Conservation (phyloP, 306 rosid genomes). For the Cicer cuneatum region DNA sequence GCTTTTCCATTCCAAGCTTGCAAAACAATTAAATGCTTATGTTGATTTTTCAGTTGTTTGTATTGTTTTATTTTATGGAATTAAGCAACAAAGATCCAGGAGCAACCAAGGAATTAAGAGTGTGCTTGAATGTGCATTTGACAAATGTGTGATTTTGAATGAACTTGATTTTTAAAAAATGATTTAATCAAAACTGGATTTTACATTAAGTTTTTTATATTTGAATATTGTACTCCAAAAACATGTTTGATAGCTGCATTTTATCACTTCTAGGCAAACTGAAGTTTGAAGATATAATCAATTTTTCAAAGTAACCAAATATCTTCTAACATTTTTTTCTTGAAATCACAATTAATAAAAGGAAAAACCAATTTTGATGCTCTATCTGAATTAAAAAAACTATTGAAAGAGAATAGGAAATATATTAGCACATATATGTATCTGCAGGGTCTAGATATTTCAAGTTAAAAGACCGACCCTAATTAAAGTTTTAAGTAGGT, state of each 20-base stretch:
- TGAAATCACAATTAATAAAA: too few species aligned
- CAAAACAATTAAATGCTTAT: background rate
- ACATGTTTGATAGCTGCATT: background rate
- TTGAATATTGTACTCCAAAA: background rate
- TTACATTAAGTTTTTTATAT: background rate
- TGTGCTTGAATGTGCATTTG: background rate
- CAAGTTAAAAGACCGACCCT: background rate
- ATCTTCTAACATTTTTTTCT: background rate
- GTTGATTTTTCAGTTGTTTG: background rate
- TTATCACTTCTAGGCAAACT: background rate
- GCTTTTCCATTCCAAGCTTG: conserved; percentile 1
- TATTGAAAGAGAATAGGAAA: background rate
- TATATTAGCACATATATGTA: background rate
- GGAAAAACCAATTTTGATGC: background rate
- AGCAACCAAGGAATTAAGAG: background rate
- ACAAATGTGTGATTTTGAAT: background rate
- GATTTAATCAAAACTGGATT: background rate
- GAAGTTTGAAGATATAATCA: background rate
- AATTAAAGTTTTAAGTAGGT: background rate
- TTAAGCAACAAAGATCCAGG: background rate
- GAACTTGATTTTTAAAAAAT: background rate
- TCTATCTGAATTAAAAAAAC: background rate
- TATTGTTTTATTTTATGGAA: background rate
- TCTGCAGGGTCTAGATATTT: background rate
- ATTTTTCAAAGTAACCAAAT: background rate